Percentiles rank a stretch among this genome's conserved stretches.
phyloP scores from a whole-genome alignment of 2,329 filamentous ascomycete species.

The Pseudopithomyces maydicus region DNA sequence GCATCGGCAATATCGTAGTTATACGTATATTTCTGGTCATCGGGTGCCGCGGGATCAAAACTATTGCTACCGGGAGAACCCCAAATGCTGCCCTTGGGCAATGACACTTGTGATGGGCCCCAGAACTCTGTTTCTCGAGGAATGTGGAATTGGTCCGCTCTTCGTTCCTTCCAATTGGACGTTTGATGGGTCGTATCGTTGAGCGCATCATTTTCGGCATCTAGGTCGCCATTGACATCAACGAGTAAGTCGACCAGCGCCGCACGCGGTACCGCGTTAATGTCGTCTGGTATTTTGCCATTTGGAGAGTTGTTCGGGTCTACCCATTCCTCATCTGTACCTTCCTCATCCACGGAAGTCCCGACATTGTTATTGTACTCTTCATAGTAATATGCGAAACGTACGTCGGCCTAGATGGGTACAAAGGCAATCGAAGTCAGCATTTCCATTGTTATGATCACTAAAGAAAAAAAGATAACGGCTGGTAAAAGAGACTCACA shows the following conservation, averaged over 20 bases:
- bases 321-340: neutral
- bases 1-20: slow-evolving; percentile 4
- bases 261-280: neutral
- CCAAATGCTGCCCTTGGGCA: slow-evolving; percentile 2
- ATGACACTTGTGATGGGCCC: neutral
- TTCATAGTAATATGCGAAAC: slow-evolving; percentile 5
- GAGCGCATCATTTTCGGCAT: neutral
- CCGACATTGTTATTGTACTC: slow-evolving; percentile 2
- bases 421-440: neutral
- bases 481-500: neutral
- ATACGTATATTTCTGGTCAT: neutral
- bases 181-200: neutral
- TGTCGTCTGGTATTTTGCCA: neutral
- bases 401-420: neutral
- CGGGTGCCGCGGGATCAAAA: neutral
- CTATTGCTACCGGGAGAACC: slow-evolving; percentile 1
- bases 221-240: neutral
- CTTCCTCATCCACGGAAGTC: neutral
- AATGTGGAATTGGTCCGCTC: neutral
- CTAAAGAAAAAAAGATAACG: neutral
- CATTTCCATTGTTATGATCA: neutral
- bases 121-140: slow-evolving; percentile 1
- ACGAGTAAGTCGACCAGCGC: neutral
- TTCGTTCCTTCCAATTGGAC: neutral
- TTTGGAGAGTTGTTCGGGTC: neutral